Conservation (phyloP, 1,284 basidiomycete species). For the Hortiboletus rubellus region DNA sequence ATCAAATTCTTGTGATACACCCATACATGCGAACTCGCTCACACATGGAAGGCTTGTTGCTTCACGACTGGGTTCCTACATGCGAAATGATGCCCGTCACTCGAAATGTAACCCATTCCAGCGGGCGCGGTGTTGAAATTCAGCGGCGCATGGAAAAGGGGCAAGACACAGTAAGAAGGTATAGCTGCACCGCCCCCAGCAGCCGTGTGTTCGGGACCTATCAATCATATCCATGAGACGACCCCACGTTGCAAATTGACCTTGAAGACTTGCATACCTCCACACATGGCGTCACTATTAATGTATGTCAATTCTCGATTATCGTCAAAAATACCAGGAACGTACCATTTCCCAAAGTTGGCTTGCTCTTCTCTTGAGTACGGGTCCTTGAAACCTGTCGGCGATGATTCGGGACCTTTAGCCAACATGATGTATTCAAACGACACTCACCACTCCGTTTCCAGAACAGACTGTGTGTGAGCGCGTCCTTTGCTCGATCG, state of each 20-base stretch:
- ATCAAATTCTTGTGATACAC: neutral
- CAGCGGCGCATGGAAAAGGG: conserved; percentile 52
- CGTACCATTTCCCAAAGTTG: conserved; percentile 55
- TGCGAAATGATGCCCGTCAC: conserved; percentile 46
- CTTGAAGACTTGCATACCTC: conserved; percentile 10
- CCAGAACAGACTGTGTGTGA: conserved; percentile 60
- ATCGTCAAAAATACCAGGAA: neutral
- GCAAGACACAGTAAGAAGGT: conserved; percentile 56
- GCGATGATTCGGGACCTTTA: neutral
- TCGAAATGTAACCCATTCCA: conserved; percentile 51
- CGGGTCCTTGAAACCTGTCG: conserved; percentile 46
- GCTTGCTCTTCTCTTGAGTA: conserved; percentile 56
- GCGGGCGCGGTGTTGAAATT: conserved; percentile 27
- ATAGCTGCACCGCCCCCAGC: conserved; percentile 41
- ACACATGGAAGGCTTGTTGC: conserved; percentile 37
- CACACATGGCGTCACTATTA: conserved; percentile 55
- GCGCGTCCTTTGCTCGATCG: conserved; percentile 48
- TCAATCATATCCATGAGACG: neutral
- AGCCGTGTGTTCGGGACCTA: conserved; percentile 49
- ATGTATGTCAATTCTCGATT: neutral
- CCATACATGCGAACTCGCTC: neutral
- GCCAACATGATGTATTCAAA: neutral
- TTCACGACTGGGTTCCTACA: conserved; percentile 57
- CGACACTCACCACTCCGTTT: conserved; percentile 45
- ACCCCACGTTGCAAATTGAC: neutral